Base-by-base conservation (phyloP, 768 basidiomycete species). In the Trichaptum fuscoviolaceum region DNA sequence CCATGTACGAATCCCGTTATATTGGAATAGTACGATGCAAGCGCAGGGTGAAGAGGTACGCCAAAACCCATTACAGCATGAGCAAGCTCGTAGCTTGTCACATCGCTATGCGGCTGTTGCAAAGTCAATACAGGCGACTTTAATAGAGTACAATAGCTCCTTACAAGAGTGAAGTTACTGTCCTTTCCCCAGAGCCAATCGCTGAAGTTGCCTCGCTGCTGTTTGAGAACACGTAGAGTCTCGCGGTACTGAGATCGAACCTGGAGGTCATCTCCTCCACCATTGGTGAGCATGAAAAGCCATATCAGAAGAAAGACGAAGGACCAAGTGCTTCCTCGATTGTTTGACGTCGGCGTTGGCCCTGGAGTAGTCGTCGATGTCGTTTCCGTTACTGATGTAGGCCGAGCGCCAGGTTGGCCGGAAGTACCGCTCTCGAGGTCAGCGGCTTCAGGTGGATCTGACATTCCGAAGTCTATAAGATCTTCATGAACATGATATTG, bases 1-100 rank as follows among this genome's bases (percentile, higher is more conserved):
- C 90, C 91, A 64, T 87, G 87, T 66, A 91, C 82, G 73, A 91
- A 93, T 7, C 92, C 93, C 18, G 92, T 92, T 58, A 90, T 81
- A 72, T 95, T 95, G 4, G 80, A 75, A 70, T 87, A 91, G 73
- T 92, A 93, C 0, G 91, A 88, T 24, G 78, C 79, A 36, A 70
- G 65, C 23, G 70, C 67, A 4, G 84, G 80, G 68, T 86, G 81
- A 4, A 89, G 74, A 42, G 72, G 71, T 4, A 73, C 75, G 6
- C 83, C 83, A 62, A 78, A 73, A 1, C 84, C 75, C 52, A 85
- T 70, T 67, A 90, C 82, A 26, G 76, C 74, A 24, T 83, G 77
- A 30, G 88, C 75, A 36, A 92, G 73, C 26, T 84, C 77, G 35
- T 75, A 67, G 20, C 87, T 70, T 5, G 80, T 73, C 0, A 76